Evolutionary conservation across 805 yeast species (phyloP), one percentile per base, ranked within the genome.

Genomic region (Barnettozyma salicaria): DNA sequence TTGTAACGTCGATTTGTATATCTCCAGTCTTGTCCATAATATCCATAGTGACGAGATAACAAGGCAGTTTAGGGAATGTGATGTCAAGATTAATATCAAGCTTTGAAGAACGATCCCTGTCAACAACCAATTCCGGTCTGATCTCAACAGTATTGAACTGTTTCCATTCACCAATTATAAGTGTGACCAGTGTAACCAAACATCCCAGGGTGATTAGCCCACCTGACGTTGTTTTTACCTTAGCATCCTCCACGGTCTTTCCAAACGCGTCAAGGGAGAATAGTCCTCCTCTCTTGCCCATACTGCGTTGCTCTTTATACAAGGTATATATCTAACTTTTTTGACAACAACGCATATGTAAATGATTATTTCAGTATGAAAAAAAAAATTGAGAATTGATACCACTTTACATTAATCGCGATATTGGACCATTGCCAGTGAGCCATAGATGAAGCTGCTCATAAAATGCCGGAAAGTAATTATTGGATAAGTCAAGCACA

Each of bases 211-310:
- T 87, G 52, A 92, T 84, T 19, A 87, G 51, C 3, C 96, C 98
- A 36, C 98, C 98, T 7, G 90, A 71, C 5, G 90, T 72, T 4
- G 98, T 92, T 44, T 83, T 78, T 43, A 92, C 76, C 34, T 85
- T 74, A 7, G 95, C 94, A 58, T 92, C 98, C 54, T 90, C 97
- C 24, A 86, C 89, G 5, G 97, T 85, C 61, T 89, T 90, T 20
- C 95, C 74, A 56, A 90, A 89, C n/a, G 90, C 95, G 60, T 89
- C 97, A 41, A 84, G 64, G 29, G 80, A 75, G 33, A 84, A 41
- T 24, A 67, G 50, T 1, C 56, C 52, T 4, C 45, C 41, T 13
- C 45, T 44, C 33, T 52, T 52, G 20, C 44, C 45, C 58, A 53
- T 53, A n/a, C n/a, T n/a, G n/a, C n/a, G n/a, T n/a, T n/a, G n/a